Evolutionary conservation across 2,329 filamentous ascomycete genomes (phyloP), one percentile per base, ranked within the genome.

Genomic region (Pseudovirgaria hyperparasitica): DNA sequence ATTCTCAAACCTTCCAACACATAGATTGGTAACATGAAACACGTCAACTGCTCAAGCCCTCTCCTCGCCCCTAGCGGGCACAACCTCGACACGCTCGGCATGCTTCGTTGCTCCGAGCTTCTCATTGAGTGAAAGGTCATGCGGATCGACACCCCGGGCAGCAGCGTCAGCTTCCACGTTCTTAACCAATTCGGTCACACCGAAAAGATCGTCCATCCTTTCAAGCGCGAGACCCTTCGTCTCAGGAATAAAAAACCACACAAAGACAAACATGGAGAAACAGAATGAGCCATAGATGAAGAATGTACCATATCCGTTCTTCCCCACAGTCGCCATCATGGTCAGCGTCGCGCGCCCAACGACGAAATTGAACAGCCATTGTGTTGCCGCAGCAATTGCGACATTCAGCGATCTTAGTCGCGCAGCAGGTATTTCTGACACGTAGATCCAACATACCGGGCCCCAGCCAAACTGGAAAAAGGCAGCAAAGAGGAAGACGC

Each of bases 331-430:
- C 7, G 61, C 61, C 41, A 81, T 60, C 76, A 82, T 81, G 24
- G 67, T 72, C 2, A 76, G 70, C 4, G 76, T 73, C 18, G 72
- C 72, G 31, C 72, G 58, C 2, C 76, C 76, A 30, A 82, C 72
- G 7, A 80, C 67, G 34, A 82, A 78, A 45, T 82, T 82, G 51
- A 82, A 81, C 4, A 82, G 50, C 76, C 76, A 80, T 42, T 82
- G 75, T 0, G 72, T 78, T 2, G 70, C 72, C 1, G 76, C 75
- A 0, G 67, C 76, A 24, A 82, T 60, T 2, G 75, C 67, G 5
- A 82, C 76, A 41, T 80, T 81, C 37, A 76, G 55, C 11, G 70
- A 70, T 29, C 77, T 60, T 6, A 82, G 59, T 18, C 76, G 62
- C 0, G 73, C 72, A 5, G 72, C 73, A 0, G 76, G 75, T 31